Evolutionary conservation across 1,284 basidiomycete species (phyloP).

Genomic region (Trichosporon ovoides): DNA sequence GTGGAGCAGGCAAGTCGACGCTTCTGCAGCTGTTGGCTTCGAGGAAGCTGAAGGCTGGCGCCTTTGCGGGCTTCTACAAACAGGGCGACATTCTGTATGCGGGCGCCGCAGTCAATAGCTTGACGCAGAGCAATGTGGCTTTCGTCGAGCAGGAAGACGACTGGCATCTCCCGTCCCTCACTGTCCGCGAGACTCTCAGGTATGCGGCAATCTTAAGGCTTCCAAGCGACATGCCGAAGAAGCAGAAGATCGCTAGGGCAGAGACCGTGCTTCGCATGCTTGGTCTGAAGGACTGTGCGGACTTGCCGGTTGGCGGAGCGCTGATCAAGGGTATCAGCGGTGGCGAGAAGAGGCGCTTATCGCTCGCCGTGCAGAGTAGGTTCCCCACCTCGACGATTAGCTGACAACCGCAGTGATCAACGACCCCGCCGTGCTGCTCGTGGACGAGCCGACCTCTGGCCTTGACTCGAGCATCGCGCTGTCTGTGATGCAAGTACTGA

Average conservation of each 20-base stretch:
- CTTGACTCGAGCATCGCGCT: constrained; percentile 55
- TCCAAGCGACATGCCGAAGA: constrained; percentile 47
- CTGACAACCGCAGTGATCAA: constrained; percentile 42
- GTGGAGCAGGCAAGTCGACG: constrained; percentile 51
- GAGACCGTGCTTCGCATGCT: constrained; percentile 54
- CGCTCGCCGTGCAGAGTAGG: constrained; percentile 53
- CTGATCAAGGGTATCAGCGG: constrained; percentile 54
- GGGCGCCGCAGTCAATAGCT: constrained; percentile 30
- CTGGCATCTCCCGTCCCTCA: constrained; percentile 52
- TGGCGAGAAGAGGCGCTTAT: constrained; percentile 55
- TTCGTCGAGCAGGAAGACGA: constrained; percentile 57
- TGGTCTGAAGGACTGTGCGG: constrained; percentile 54
- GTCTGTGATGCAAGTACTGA: constrained; percentile 49
- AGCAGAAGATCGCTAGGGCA: constrained; percentile 51
- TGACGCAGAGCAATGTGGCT: constrained; percentile 47
- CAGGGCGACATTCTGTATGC: constrained; percentile 47
- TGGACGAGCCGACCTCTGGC: constrained; percentile 52
- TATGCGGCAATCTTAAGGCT: constrained; percentile 55
- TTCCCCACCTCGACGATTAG: neutral
- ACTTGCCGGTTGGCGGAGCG: constrained; percentile 54
- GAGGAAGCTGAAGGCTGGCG: constrained; percentile 43
- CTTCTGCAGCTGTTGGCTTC: constrained; percentile 53
- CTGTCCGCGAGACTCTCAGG: constrained; percentile 50
- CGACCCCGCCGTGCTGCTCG: constrained; percentile 52
- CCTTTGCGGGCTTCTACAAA: constrained; percentile 41